Evolutionary conservation across 1,284 basidiomycete species (phyloP).

Genomic region (Sphagnurus paluster): DNA sequence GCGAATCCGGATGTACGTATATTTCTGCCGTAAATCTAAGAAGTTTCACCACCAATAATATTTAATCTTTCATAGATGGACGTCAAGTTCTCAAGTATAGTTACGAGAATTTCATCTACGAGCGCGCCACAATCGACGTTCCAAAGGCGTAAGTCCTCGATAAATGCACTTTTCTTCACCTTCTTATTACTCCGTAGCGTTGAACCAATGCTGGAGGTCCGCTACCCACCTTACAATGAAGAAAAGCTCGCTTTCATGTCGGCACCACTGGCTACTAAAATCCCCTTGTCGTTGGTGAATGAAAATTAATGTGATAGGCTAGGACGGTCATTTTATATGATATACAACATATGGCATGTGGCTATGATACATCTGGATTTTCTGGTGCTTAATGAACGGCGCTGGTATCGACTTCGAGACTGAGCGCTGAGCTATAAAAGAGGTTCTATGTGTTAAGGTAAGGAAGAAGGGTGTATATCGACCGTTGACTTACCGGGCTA

Average conservation of each 20-base stretch:
- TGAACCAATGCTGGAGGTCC: conserved; percentile 48
- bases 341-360: background rate
- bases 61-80: conserved; percentile 43
- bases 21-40: too few relatives aligned
- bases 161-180: conserved; percentile 4
- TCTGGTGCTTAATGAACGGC: too few relatives aligned
- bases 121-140: conserved; percentile 54
- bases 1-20: conserved; percentile 53
- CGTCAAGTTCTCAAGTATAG: conserved; percentile 59
- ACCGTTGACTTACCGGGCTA: background rate
- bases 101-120: conserved; percentile 67
- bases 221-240: conserved; percentile 62
- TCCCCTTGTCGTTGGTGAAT: conserved; percentile 7
- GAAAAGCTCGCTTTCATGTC: conserved; percentile 26
- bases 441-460: too few relatives aligned
- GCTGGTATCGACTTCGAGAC: too few relatives aligned
- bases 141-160: conserved; percentile 53
- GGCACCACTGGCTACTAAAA: conserved; percentile 6
- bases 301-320: too few relatives aligned
- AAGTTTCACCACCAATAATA: background rate
- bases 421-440: too few relatives aligned
- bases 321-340: background rate
- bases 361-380: background rate
- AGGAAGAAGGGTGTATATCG: too few relatives aligned
- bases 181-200: conserved; percentile 35